phyloP scores from a whole-genome alignment of 192 early-diverging fungal species.

The Phlyctochytrium bullatum region DNA sequence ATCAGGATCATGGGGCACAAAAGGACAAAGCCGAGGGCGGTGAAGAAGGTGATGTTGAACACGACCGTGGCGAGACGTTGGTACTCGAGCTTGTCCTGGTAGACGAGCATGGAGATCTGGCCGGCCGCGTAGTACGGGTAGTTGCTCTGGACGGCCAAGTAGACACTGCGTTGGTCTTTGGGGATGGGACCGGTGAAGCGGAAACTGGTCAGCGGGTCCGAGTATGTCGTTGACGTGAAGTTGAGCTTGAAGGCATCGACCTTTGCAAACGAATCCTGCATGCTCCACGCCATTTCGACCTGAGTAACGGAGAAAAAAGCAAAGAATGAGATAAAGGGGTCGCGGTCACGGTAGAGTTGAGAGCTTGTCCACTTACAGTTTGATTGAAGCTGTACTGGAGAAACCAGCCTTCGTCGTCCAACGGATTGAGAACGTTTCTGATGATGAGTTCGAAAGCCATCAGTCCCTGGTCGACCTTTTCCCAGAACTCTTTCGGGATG shows the following conservation, averaged over 20 bases:
- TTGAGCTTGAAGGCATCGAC: no score
- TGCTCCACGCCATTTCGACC: no score
- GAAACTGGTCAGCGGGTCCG: no score
- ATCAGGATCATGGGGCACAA: background rate
- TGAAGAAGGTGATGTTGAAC: background rate
- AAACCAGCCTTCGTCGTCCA: background rate
- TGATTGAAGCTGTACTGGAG: background rate
- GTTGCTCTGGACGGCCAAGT: background rate
- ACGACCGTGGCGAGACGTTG: background rate
- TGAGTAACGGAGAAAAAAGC: no score
- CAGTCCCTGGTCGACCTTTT: background rate
- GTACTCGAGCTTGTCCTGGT: background rate
- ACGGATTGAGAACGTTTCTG: background rate
- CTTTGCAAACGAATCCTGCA: no score
- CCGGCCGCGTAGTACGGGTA: background rate
- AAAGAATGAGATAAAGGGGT: no score
- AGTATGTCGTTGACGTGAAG: no score
- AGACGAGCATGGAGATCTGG: background rate
- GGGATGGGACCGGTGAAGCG: no score
- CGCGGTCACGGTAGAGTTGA: no score
- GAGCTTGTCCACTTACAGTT: background rate
- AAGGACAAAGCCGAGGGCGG: background rate
- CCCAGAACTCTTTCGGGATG: background rate
- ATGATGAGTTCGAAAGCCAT: background rate
- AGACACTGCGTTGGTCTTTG: no score